Evolutionary conservation across 1,139 yeast species (phyloP).

Genomic region (Pichia norvegensis): DNA sequence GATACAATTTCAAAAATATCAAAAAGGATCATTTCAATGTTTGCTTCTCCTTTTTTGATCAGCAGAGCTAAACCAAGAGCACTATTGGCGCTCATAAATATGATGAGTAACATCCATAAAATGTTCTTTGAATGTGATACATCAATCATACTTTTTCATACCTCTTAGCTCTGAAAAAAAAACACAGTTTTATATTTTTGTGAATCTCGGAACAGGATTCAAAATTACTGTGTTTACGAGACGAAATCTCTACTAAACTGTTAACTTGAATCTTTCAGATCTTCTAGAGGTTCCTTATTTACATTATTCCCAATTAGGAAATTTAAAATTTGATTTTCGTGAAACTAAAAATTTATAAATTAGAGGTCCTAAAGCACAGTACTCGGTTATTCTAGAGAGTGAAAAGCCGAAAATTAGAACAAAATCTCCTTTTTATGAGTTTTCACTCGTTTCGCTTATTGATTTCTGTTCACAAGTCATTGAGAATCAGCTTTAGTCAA

Average conservation of each 20-base stretch:
- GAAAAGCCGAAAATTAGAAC: no score
- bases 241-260: no score
- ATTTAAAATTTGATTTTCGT: neutral
- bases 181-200: neutral
- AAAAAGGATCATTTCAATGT: slow-evolving; percentile 8
- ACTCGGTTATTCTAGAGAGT: no score
- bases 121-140: neutral
- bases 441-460: no score
- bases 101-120: neutral
- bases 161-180: neutral
- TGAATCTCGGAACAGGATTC: no score
- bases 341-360: neutral
- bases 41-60: neutral
- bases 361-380: no score
- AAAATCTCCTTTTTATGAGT: no score
- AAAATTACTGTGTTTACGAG: no score
- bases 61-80: slow-evolving; percentile 5
- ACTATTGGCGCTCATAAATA: slow-evolving; percentile 2
- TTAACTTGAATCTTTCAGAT: no score
- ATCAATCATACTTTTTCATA: slow-evolving; percentile 2
- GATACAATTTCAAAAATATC: slow-evolving; percentile 5
- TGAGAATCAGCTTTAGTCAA: no score
- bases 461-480: no score
- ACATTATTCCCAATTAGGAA: slow-evolving; percentile 10
- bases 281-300: slow-evolving; percentile 5